Evolutionary conservation across 164 flowering plant species (phyloP).

Genomic region (Vitis riparia): DNA sequence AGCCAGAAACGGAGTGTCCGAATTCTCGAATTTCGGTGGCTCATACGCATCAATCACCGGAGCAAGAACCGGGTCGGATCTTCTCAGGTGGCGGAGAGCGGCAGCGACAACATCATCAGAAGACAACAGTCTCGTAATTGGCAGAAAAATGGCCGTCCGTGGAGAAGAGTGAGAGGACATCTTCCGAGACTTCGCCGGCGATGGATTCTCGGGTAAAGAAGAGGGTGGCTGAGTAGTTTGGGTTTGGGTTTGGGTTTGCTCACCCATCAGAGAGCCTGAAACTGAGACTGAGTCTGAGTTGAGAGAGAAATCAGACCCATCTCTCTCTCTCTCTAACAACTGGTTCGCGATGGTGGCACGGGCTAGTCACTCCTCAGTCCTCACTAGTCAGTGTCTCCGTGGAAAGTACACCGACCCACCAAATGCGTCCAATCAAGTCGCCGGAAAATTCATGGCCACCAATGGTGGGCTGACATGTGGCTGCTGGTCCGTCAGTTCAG

Average conservation of each 20-base stretch:
- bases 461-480: no score
- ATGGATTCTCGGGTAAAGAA: background rate
- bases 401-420: no score
- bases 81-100: background rate
- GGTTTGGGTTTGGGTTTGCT: background rate
- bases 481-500: no score
- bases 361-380: no score
- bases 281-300: no score
- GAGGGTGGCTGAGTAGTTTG: background rate
- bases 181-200: background rate
- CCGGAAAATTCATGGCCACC: no score
- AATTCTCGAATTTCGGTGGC: background rate
- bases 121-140: background rate
- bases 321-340: no score
- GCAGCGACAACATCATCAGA: background rate
- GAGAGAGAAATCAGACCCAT: no score
- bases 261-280: background rate
- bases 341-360: no score
- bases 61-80: background rate
- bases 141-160: no score
- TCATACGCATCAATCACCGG: background rate
- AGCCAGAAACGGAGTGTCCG: constrained; percentile 1
- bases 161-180: background rate
- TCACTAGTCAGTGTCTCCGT: no score
- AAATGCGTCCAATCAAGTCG: no score